Conservation (phyloP, 495 filamentous ascomycete species). For the Cercophora sp. region DNA sequence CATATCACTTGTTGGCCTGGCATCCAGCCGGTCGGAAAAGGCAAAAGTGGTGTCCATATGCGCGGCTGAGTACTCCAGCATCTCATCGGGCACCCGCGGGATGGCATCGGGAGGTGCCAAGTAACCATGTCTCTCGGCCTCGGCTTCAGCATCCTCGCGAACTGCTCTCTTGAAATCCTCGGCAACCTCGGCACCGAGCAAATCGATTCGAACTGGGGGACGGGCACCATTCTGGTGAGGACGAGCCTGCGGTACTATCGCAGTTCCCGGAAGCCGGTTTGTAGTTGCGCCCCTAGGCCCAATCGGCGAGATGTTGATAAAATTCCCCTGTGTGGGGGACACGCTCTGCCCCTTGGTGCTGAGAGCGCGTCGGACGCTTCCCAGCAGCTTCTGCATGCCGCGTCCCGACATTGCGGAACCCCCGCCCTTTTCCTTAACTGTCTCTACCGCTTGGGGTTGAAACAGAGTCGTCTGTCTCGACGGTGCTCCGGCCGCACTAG, state of each 20-base stretch:
- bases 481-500: conserved; percentile 37
- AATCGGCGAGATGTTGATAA: conserved; percentile 48
- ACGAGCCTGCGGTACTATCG: conserved; percentile 51
- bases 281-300: conserved; percentile 48
- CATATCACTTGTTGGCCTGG: conserved; percentile 38
- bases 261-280: conserved; percentile 50
- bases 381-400: conserved; percentile 80
- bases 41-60: conserved; percentile 32
- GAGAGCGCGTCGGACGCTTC: conserved; percentile 82
- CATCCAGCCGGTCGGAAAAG: conserved; percentile 14
- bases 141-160: conserved; percentile 50
- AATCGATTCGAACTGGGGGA: conserved; percentile 59
- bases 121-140: conserved; percentile 30
- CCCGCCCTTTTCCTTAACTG: conserved; percentile 36
- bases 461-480: conserved; percentile 47
- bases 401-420: conserved; percentile 53
- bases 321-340: conserved; percentile 44
- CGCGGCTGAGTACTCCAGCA: conserved; percentile 36
- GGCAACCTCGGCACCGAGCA: conserved; percentile 71
- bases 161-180: conserved; percentile 69
- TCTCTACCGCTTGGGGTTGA: conserved; percentile 33
- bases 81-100: conserved; percentile 12
- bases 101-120: conserved; percentile 12
- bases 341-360: conserved; percentile 58
- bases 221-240: conserved; percentile 37